Evolutionary conservation across 2,329 filamentous ascomycete genomes (phyloP).

Genomic region (Dothideomycetes sp.): DNA sequence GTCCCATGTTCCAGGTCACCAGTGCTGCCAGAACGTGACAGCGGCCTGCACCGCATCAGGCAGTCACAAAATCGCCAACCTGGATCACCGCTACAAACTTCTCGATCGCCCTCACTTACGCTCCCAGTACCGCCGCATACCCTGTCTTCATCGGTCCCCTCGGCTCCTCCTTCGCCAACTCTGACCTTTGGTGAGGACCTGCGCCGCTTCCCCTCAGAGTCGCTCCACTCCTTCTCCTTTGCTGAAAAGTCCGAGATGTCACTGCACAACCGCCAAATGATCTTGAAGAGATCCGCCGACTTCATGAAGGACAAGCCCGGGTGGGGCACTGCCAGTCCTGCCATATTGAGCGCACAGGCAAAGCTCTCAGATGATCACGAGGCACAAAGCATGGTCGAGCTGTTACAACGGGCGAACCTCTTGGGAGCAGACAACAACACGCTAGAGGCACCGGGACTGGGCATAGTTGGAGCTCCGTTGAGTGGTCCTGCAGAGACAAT

Average conservation of each 20-base stretch:
- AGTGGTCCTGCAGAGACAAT: conserved; percentile 70
- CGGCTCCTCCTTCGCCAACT: conserved; percentile 61
- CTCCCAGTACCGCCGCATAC: conserved; percentile 50
- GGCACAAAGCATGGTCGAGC: conserved; percentile 81
- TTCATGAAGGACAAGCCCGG: conserved; percentile 91
- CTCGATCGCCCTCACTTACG: conserved; percentile 63
- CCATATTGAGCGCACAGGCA: conserved; percentile 74
- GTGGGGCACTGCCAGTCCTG: conserved; percentile 66
- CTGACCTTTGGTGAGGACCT: conserved; percentile 76
- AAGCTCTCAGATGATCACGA: conserved; percentile 75
- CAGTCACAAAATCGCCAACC: conserved; percentile 67
- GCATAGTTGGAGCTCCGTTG: conserved; percentile 52
- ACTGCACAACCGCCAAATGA: conserved; percentile 83
- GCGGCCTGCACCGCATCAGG: conserved; percentile 82
- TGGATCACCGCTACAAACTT: conserved; percentile 40
- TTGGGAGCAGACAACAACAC: conserved; percentile 54
- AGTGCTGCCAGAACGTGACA: conserved; percentile 22
- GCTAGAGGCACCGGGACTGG: conserved; percentile 41
- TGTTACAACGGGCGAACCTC: conserved; percentile 72
- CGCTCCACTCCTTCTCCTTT: conserved; percentile 95
- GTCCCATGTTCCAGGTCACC: conserved; percentile 6
- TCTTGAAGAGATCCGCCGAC: conserved; percentile 86
- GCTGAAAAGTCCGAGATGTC: conserved; percentile 90
- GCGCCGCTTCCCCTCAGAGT: conserved; percentile 86
- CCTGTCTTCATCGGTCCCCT: conserved; percentile 44